phyloP scores from a whole-genome alignment of 768 basidiomycete species.

The Pleurotus platypus region DNA sequence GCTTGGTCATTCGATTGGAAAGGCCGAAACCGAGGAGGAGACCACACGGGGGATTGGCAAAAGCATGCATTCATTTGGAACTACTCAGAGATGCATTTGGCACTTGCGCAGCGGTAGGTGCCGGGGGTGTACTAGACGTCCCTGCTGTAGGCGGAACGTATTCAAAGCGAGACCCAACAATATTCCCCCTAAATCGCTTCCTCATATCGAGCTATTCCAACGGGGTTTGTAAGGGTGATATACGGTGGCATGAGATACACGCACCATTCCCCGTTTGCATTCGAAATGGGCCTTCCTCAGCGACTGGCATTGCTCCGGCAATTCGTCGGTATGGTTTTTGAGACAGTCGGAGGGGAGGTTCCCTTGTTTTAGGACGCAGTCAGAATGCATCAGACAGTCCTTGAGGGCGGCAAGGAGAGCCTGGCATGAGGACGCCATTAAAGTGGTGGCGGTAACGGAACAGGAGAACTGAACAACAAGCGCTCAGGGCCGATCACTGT shows the following conservation, averaged over 20 bases:
- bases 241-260: conserved; percentile 17
- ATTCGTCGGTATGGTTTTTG: conserved; percentile 64
- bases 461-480: too few relatives aligned
- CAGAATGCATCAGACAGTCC: conserved; percentile 78
- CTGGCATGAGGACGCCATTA: conserved; percentile 80
- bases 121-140: too few relatives aligned
- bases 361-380: conserved; percentile 81
- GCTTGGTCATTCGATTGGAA: too few relatives aligned
- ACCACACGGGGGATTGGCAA: too few relatives aligned
- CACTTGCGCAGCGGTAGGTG: too few relatives aligned
- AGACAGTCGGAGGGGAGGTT: conserved; percentile 84
- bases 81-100: conserved; percentile 8
- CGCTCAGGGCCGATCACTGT: too few relatives aligned
- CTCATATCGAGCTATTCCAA: conserved; percentile 71
- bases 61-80: conserved; percentile 6
- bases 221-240: neutral
- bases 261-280: conserved; percentile 87
- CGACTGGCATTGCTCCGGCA: conserved; percentile 78
- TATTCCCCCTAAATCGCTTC: conserved; percentile 77
- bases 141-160: conserved; percentile 28
- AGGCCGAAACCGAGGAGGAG: too few relatives aligned
- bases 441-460: neutral
- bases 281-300: conserved; percentile 82
- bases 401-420: conserved; percentile 75
- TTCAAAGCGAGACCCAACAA: conserved; percentile 49